Base-by-base conservation (phyloP, 306 rosid species). In the Quercus glauca region DNA sequence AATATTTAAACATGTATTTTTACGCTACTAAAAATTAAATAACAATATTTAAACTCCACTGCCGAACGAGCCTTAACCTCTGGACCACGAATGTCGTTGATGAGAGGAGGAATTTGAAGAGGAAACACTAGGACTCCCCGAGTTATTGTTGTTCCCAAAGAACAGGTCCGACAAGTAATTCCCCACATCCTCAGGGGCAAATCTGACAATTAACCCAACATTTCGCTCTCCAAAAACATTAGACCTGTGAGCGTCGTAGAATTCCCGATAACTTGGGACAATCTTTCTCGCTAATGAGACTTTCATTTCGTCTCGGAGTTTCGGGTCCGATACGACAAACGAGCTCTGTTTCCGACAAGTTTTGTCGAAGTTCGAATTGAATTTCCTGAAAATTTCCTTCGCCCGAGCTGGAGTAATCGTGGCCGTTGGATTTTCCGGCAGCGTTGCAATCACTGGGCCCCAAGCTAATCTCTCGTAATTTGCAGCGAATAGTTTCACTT, bases 151-250 rank as follows among this genome's bases (percentile, higher is more conserved):
- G 8, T 85, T 75, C 7, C 55, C 83, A 1, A 75, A 69, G 86
- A 89, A 92, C 52, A 92, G 81, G 74, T 83, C 86, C 5, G 83
- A 83, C n/a, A 93, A 41, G 86, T 85, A 86, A 79, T 77, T 84
- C 9, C 75, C 86, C 55, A 94, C 82, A 25, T 90, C 92, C 33
- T 86, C 85, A 8, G 97, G 97, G 35, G 89, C 76, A 83, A 85
- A 86, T 65, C 65, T 79, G 75, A 85, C 88, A 55, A 33, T 76
- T 51, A 31, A 31, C 4, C 3, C 58, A 53, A 14, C 60, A 6
- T 60, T 79, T 23, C 82, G 79, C 79, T 35, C 65, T 1, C 76
- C 65, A 41, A 83, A 90, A 6, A 84, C 82, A 3, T 73, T 63
- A 0, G 37, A 26, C 71, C 74, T 83, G 20, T 89, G 81, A 60